Conservation (phyloP, 331 rosid genomes). For the Telfairia occidentalis region DNA sequence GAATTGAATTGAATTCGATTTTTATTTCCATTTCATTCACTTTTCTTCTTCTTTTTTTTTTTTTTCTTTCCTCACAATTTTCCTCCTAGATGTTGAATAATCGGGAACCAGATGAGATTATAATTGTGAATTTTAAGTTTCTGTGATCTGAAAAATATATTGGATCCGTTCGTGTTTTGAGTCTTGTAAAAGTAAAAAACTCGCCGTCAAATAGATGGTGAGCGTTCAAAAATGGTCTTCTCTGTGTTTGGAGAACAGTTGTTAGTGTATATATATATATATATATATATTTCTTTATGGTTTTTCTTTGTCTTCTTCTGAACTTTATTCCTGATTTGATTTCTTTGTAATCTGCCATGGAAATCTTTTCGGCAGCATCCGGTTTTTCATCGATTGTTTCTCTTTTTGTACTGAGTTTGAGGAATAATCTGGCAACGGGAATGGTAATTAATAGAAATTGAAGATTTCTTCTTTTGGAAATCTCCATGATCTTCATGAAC, state of each 20-base stretch:
- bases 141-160: not conserved
- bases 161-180: not conserved
- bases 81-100: not conserved
- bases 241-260: constrained; percentile 6
- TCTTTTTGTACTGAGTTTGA: not conserved
- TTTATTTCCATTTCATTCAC: no score
- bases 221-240: not conserved
- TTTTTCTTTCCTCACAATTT: not conserved
- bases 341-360: not conserved
- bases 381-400: not conserved
- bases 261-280: not conserved
- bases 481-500: not conserved
- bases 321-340: not conserved
- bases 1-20: not conserved
- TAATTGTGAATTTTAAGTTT: not conserved
- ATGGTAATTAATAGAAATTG: not conserved
- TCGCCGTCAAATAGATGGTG: constrained; percentile 3
- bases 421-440: not conserved
- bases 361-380: not conserved
- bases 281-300: not conserved
- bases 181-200: not conserved
- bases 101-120: not conserved
- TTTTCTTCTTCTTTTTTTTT: not conserved
- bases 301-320: not conserved
- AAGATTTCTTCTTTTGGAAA: not conserved